These are phyloP conservation scores for Polygonum maritimum DNA, from an alignment of 148 eudicot species.

Conservation along the genomic window DNA sequence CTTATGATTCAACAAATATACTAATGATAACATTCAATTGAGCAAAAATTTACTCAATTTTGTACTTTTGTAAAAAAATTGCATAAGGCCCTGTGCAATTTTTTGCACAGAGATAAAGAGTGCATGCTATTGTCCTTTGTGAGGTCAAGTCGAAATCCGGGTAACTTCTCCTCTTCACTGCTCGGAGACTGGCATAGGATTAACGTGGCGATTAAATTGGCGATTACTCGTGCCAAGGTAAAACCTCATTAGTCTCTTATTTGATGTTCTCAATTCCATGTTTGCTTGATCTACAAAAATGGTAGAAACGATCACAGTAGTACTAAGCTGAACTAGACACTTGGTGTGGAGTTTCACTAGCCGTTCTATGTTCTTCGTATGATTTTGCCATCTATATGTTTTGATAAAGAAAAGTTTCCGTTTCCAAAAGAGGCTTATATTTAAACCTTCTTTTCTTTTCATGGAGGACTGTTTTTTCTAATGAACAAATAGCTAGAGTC, in stretches of 20 bases:
- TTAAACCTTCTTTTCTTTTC: not conserved
- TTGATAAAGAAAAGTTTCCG: not conserved
- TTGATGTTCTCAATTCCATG: not conserved
- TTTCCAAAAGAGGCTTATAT: not conserved
- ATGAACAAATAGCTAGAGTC: too few species aligned
- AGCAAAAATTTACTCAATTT: too few species aligned
- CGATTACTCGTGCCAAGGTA: slow-evolving; percentile 97
- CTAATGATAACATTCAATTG: too few species aligned
- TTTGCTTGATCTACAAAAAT: not conserved
- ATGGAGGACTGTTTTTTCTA: not conserved
- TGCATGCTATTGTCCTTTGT: slow-evolving; percentile 88
- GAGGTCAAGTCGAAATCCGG: slow-evolving; percentile 58
- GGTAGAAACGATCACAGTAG: not conserved
- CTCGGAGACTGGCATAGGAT: slow-evolving; percentile 99
- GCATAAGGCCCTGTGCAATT: too few species aligned
- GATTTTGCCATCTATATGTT: not conserved
- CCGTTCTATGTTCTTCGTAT: not conserved
- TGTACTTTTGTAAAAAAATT: too few species aligned
- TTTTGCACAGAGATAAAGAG: slow-evolving; percentile 96
- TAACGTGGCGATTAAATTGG: slow-evolving; percentile 92
- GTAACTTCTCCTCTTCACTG: slow-evolving; percentile 61
- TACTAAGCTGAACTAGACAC: not conserved
- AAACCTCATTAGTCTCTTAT: not conserved
- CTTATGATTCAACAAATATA: too few species aligned
- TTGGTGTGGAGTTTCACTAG: not conserved